A percentile compares a stretch with the other conserved stretches of the same genome.
Conservation (phyloP, 1,284 basidiomycete genomes). For the Acaromyces ingoldii region DNA sequence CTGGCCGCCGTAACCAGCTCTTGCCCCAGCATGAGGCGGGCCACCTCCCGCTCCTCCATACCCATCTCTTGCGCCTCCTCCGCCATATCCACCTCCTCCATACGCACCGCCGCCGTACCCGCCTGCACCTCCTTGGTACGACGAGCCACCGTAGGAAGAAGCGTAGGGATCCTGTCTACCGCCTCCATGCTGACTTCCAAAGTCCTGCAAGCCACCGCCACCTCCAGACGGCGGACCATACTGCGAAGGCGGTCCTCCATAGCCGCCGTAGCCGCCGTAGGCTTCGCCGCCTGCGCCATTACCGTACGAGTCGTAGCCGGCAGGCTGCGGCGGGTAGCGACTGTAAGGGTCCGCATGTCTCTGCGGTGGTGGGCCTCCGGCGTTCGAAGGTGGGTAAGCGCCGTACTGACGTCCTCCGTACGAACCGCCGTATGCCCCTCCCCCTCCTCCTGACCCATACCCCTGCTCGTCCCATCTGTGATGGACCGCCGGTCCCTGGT, state of each 20-base stretch:
- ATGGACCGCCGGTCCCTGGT: not conserved
- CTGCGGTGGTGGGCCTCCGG: conserved; percentile 11
- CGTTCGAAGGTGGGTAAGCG: too few relatives aligned
- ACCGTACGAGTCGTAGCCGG: conserved; percentile 15
- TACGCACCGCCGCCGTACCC: not conserved
- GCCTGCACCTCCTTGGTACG: not conserved
- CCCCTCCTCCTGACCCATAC: not conserved
- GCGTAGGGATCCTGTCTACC: not conserved
- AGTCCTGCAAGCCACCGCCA: not conserved
- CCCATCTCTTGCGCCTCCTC: too few relatives aligned
- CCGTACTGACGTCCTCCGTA: too few relatives aligned
- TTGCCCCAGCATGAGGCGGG: too few relatives aligned
- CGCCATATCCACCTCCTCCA: conserved; percentile 5
- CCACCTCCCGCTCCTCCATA: too few relatives aligned
- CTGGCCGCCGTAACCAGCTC: too few relatives aligned
- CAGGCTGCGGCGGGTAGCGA: not conserved
- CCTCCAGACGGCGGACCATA: too few relatives aligned
- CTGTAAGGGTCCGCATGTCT: conserved; percentile 8
- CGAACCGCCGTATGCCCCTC: conserved; percentile 3
- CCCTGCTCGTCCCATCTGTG: not conserved
- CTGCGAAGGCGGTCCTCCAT: too few relatives aligned
- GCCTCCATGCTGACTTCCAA: too few relatives aligned
- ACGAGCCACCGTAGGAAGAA: not conserved
- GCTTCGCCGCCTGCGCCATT: conserved; percentile 13
- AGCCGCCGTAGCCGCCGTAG: conserved; percentile 26